phyloP scores from a whole-genome alignment of 2,329 filamentous ascomycete genomes.

The Penicillium sclerotiorum region DNA sequence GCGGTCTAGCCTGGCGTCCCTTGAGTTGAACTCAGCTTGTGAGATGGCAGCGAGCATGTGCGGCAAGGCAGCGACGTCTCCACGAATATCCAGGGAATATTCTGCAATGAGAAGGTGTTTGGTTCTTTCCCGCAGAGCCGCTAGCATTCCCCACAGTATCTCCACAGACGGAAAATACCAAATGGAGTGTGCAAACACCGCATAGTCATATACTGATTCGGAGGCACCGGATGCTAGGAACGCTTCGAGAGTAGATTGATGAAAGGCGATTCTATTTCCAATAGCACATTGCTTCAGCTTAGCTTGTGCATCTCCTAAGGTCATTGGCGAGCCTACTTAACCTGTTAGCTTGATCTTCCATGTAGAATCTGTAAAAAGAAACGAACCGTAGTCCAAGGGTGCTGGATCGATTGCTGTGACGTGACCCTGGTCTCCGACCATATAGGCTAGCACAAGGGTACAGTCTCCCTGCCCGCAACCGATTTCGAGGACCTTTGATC shows the following conservation, averaged over 20 bases:
- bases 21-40: slow-evolving; percentile 2
- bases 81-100: slow-evolving; percentile 1
- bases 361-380: background rate
- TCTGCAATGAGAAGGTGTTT: slow-evolving; percentile 4
- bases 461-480: slow-evolving; percentile 9
- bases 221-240: background rate
- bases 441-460: slow-evolving; percentile 2
- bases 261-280: background rate
- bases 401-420: slow-evolving; percentile 6
- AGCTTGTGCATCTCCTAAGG: background rate
- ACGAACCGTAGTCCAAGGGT: slow-evolving; percentile 5
- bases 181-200: slow-evolving; percentile 1
- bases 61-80: slow-evolving; percentile 1
- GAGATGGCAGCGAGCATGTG: slow-evolving; percentile 6
- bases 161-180: slow-evolving; percentile 7
- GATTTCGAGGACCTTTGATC: slow-evolving; percentile 7
- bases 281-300: background rate
- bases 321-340: background rate
- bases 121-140: background rate
- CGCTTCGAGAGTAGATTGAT: background rate
- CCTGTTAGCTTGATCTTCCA: background rate
- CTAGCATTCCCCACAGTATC: background rate
- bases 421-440: slow-evolving; percentile 4
- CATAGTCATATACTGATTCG: background rate
- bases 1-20: background rate